These are phyloP conservation scores for Botrytis byssoidea DNA, from an alignment of 2,329 filamentous ascomycete genomes.

Conservation along the genomic window DNA sequence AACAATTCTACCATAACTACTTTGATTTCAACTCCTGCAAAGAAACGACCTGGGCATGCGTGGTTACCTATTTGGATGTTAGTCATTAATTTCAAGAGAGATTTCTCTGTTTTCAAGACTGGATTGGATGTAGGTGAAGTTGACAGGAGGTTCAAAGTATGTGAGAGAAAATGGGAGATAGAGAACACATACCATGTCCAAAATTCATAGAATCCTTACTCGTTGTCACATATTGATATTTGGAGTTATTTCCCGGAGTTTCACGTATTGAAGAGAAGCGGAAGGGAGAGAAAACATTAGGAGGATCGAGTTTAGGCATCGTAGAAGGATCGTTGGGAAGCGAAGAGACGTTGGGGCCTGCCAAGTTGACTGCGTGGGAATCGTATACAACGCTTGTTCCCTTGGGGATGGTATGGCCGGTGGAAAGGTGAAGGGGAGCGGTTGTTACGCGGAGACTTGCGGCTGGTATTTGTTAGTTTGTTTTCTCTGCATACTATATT, in stretches of 20 bases:
- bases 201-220: not conserved
- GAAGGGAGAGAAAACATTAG: not conserved
- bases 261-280: not conserved
- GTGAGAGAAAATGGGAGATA: not conserved
- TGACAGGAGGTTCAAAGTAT: not conserved
- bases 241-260: not conserved
- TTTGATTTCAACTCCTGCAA: conserved; percentile 2
- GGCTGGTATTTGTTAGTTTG: not conserved
- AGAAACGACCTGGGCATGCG: conserved; percentile 1
- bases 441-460: not conserved
- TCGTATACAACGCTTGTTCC: not conserved
- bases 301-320: not conserved
- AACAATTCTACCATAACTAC: not conserved
- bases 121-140: not conserved
- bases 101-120: not conserved
- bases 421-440: not conserved
- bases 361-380: not conserved
- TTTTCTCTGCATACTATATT: not conserved
- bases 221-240: not conserved
- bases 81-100: too few species aligned
- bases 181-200: conserved; percentile 1
- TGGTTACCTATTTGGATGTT: not conserved
- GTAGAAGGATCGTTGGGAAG: not conserved
- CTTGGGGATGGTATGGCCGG: not conserved
- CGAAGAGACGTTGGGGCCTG: not conserved